Base-by-base conservation (phyloP, 1,284 basidiomycete species). In the Hypsizygus ulmarius region DNA sequence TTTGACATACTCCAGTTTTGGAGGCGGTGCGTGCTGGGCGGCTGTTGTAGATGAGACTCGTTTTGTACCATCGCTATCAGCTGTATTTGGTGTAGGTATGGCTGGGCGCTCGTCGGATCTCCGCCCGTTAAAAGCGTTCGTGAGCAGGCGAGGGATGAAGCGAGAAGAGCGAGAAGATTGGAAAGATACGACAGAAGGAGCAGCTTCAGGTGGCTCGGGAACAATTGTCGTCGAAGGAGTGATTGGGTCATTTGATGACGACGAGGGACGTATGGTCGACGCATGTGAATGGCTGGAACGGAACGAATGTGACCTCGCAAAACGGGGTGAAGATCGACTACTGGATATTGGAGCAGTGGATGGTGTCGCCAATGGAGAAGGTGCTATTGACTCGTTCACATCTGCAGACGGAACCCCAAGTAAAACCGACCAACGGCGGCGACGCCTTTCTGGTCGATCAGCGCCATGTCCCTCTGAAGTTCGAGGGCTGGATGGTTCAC, bases 1-100 rank as follows among this genome's bases (percentile, higher is more conserved):
- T 66, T 93, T 93, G 52, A 93, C 86, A 60, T 92, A 93, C 63
- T 93, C 90, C 37, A 93, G 65, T 63, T 91, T 91, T 2, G 88
- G 87, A 5, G 88, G 82, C n/a, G 87, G 82, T 3, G 79, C 70
- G 51, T 78, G 79, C 11, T 74, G 63, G 29, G 72, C 61, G n/a
- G 65, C 43, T 4, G 70, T 61, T 27, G 64, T 56, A 15, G 66
- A 61, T 8, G 52, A 21, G 29, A 28, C 51, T 33, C 52, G 65
- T 56, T 64, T 71, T 56, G 60, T 62, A 21, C 57, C 60, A 15
- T 70, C 66, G 39, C 58, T 55, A 32, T 75, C 73, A 3, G 60
- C 40, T 29, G 69, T 68, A 42, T 64, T 66, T 15, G 58, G 44
- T 54, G 51, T 43, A 49, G 67, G 50, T 15, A 65, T 53, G 10